These are phyloP conservation scores for Oryza punctata DNA, from an alignment of 176 grass and related monocot species.

Conservation along the genomic window DNA sequence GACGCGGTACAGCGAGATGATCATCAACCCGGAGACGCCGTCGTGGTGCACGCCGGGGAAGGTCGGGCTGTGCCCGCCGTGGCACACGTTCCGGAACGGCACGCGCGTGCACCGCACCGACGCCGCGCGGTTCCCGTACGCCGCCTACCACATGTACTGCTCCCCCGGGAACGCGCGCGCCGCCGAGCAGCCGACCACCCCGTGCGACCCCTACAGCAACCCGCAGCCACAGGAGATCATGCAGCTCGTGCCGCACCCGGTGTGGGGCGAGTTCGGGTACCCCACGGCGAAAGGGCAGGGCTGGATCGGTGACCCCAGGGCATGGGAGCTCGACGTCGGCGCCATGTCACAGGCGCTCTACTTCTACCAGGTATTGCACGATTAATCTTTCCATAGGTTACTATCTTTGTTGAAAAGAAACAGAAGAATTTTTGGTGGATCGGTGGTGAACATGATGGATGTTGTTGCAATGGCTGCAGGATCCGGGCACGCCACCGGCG, in stretches of 20 bases:
- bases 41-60: conserved; percentile 62
- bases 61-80: conserved; percentile 66
- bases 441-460: too few species aligned
- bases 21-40: conserved; percentile 75
- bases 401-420: not conserved
- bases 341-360: conserved; percentile 76
- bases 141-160: conserved; percentile 86
- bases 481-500: conserved; percentile 57
- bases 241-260: conserved; percentile 78
- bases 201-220: conserved; percentile 93
- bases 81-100: conserved; percentile 90
- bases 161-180: conserved; percentile 72
- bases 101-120: conserved; percentile 68
- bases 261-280: conserved; percentile 82
- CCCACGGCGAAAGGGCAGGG: conserved; percentile 70
- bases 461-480: conserved; percentile 31
- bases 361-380: conserved; percentile 69
- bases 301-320: conserved; percentile 73
- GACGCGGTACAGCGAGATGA: conserved; percentile 96
- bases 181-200: conserved; percentile 71
- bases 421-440: too few species aligned
- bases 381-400: not conserved
- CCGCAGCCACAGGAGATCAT: conserved; percentile 94
- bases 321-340: conserved; percentile 82
- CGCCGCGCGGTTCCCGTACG: conserved; percentile 58